phyloP scores from a whole-genome alignment of 1,284 basidiomycete species.

The Thecaphora thlaspeos region DNA sequence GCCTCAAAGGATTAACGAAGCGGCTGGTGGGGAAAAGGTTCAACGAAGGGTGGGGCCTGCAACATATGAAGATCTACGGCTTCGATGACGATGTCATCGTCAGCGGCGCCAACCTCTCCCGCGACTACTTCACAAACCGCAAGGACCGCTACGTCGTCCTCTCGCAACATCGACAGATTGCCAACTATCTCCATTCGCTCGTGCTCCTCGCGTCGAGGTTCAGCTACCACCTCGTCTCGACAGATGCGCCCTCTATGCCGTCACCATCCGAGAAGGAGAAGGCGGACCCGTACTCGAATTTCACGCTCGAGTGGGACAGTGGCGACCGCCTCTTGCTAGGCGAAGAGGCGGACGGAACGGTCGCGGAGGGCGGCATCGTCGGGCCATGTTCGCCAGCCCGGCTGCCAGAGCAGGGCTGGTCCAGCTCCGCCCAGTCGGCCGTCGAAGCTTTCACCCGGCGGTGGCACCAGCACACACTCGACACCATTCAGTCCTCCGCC shows the following conservation, averaged over 20 bases:
- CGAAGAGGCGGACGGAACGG: constrained; percentile 17
- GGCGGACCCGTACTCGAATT: constrained; percentile 5
- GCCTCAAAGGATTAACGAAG: constrained; percentile 71
- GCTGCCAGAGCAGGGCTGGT: constrained; percentile 29
- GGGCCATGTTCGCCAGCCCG: background rate
- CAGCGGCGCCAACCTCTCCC: constrained; percentile 91
- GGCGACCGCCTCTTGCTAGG: constrained; percentile 18
- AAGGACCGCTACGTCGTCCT: constrained; percentile 92
- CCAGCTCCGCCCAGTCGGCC: constrained; percentile 9
- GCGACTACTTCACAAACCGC: constrained; percentile 89
- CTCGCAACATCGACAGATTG: constrained; percentile 65
- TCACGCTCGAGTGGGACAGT: constrained; percentile 46
- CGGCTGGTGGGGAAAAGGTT: constrained; percentile 82
- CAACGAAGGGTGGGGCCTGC: constrained; percentile 97
- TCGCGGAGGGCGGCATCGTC: constrained; percentile 2
- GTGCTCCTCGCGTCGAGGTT: constrained; percentile 70
- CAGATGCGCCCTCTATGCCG: too few relatives aligned
- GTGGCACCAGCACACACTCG: constrained; percentile 12
- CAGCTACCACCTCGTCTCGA: constrained; percentile 64
- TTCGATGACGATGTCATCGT: constrained; percentile 88
- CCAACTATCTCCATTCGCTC: constrained; percentile 81
- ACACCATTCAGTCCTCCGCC: background rate
- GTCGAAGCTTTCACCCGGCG: constrained; percentile 31
- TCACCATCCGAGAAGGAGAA: background rate
- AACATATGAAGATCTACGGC: constrained; percentile 96